Percentiles rank a stretch among this genome's conserved stretches.
These are phyloP conservation scores for Metschnikowia picachoensis DNA, from an alignment of 805 yeast species.

Conservation along the genomic window DNA sequence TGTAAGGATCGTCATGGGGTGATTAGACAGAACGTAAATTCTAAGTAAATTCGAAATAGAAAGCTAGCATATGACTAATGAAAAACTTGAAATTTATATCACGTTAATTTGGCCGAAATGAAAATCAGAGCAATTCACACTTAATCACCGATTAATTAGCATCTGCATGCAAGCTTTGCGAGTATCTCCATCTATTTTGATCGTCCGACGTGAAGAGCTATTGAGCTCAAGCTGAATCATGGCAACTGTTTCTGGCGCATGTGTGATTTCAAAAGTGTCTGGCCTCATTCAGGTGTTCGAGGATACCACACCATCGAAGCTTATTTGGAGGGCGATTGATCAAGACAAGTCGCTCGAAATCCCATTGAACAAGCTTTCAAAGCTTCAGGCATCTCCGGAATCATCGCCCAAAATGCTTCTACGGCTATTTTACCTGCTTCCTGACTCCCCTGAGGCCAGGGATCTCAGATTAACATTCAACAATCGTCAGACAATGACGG, in stretches of 20 bases:
- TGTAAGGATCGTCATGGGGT: too few species aligned
- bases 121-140: too few species aligned
- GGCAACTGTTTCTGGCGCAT: conserved; percentile 46
- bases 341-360: conserved; percentile 31
- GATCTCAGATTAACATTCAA: conserved; percentile 55
- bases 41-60: too few species aligned
- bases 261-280: conserved; percentile 48
- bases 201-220: too few species aligned
- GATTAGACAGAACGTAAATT: too few species aligned
- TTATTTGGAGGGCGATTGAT: conserved; percentile 59
- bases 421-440: conserved; percentile 46
- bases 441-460: conserved; percentile 30
- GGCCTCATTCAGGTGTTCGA: conserved; percentile 57
- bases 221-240: neutral
- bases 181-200: neutral
- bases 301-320: conserved; percentile 51
- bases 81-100: neutral
- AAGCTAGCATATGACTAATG: neutral
- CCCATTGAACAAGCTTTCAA: conserved; percentile 33
- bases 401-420: conserved; percentile 64
- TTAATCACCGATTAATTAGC: neutral
- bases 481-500: conserved; percentile 72
- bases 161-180: conserved; percentile 2
- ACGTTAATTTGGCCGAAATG: too few species aligned
- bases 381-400: conserved; percentile 68